These are phyloP conservation scores for Cucurbita ficifolia DNA, from an alignment of 306 rosid genomes.

Conservation along the genomic window DNA sequence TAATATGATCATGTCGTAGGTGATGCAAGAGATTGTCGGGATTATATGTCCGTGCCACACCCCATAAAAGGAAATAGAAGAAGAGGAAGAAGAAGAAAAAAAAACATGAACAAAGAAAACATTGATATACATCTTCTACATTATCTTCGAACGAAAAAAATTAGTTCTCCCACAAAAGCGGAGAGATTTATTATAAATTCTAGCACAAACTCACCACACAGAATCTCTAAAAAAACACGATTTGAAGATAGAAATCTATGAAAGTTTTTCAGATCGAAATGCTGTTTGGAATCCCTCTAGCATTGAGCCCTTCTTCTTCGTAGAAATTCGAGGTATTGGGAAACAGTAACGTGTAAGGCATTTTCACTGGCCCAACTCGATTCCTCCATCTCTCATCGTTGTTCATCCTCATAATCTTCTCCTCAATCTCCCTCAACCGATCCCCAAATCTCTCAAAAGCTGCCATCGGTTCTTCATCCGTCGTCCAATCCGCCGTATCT, in stretches of 20 bases:
- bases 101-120: too few relatives aligned
- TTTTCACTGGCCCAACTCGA: conserved; percentile 55
- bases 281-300: conserved; percentile 90
- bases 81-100: too few relatives aligned
- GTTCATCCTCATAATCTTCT: conserved; percentile 39
- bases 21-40: too few relatives aligned
- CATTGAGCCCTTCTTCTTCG: conserved; percentile 64
- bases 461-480: conserved; percentile 32
- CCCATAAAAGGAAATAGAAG: too few relatives aligned
- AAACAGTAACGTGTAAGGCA: conserved; percentile 65
- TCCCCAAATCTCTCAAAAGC: conserved; percentile 51
- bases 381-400: conserved; percentile 42
- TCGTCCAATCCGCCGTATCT: conserved; percentile 49
- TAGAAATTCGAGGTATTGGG: conserved; percentile 67
- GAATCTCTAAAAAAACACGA: not conserved
- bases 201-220: not conserved
- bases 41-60: too few relatives aligned
- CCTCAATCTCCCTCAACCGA: conserved; percentile 43
- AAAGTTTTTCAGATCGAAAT: conserved; percentile 39
- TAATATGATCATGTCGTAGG: too few relatives aligned
- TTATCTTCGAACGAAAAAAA: too few relatives aligned
- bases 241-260: not conserved
- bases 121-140: too few relatives aligned
- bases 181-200: not conserved
- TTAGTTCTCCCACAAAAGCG: too few relatives aligned